A percentile compares a stretch with the other conserved stretches of the same genome.
These are phyloP conservation scores for Rhizophagus prolifer DNA, from an alignment of 192 early-diverging fungal genomes.

Conservation along the genomic window DNA sequence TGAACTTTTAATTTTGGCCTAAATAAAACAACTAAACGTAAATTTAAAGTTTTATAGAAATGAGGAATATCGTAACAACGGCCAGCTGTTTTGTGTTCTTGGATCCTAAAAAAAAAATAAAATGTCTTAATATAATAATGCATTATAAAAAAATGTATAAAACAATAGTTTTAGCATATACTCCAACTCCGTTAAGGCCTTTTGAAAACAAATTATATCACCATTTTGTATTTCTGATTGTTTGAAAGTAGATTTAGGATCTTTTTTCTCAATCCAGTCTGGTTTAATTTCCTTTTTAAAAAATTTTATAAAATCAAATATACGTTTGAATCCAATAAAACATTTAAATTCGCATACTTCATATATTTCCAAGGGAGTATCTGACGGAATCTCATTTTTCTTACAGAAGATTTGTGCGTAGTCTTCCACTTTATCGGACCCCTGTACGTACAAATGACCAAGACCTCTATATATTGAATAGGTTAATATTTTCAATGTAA, in stretches of 20 bases:
- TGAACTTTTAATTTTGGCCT: conserved; percentile 40
- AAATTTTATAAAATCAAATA: background rate
- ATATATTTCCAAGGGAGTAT: conserved; percentile 62
- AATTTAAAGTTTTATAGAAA: conserved; percentile 77
- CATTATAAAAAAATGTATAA: no score
- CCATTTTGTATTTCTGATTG: no score
- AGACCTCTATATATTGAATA: conserved; percentile 43
- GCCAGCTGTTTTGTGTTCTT: conserved; percentile 43
- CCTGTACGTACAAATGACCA: conserved; percentile 52
- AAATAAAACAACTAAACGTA: conserved; percentile 45
- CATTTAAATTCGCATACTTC: conserved; percentile 45
- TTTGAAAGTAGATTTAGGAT: no score
- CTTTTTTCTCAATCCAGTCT: no score
- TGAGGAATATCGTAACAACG: conserved; percentile 53
- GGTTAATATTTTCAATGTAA: conserved; percentile 33
- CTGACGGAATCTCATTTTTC: conserved; percentile 53
- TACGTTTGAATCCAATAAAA: no score
- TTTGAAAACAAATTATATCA: no score
- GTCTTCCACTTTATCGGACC: conserved; percentile 55
- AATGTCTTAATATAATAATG: no score
- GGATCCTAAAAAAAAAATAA: conserved; percentile 29
- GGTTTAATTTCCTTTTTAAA: no score
- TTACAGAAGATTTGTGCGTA: conserved; percentile 57
- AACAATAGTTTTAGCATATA: conserved; percentile 29
- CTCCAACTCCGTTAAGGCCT: no score